Conservation (phyloP, 2,329 filamentous ascomycete species). For the Xylariaceae sp. region DNA sequence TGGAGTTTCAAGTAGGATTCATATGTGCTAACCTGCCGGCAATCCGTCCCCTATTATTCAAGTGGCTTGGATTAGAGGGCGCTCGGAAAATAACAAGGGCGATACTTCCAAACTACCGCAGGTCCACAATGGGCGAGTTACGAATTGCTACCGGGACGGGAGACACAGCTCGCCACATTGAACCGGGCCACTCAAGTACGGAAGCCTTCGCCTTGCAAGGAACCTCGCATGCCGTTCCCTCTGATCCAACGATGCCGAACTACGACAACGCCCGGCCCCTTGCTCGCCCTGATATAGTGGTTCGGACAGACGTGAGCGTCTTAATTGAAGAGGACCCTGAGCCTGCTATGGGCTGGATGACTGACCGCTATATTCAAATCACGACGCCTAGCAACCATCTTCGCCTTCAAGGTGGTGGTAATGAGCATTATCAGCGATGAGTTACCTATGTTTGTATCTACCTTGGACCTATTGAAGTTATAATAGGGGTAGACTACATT, state of each 20-base stretch:
- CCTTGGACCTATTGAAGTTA: background rate
- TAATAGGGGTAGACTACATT: background rate
- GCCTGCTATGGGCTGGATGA: slow-evolving; percentile 12
- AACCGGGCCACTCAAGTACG: slow-evolving; percentile 25
- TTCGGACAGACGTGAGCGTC: slow-evolving; percentile 28
- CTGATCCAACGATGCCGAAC: slow-evolving; percentile 2
- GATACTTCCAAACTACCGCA: slow-evolving; percentile 11
- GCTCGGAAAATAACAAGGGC: slow-evolving; percentile 17
- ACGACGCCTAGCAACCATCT: slow-evolving; percentile 22
- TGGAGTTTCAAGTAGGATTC: slow-evolving; percentile 31
- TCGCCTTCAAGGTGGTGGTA: slow-evolving; percentile 16
- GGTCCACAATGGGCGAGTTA: background rate
- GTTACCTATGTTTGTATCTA: background rate
- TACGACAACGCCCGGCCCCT: slow-evolving; percentile 15
- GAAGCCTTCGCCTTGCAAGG: slow-evolving; percentile 25
- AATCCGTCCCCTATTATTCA: slow-evolving; percentile 26
- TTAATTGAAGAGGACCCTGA: slow-evolving; percentile 23
- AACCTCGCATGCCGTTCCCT: slow-evolving; percentile 13
- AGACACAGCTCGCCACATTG: slow-evolving; percentile 23
- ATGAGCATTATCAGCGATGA: slow-evolving; percentile 15
- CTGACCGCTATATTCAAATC: slow-evolving; percentile 23
- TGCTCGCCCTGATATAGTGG: slow-evolving; percentile 26
- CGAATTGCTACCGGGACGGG: slow-evolving; percentile 17
- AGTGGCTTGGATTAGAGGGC: slow-evolving; percentile 23
- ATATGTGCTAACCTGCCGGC: slow-evolving; percentile 31